Evolutionary conservation across 208 protist genomes (phyloP), one percentile per base, ranked within the genome.

Genomic region (Leishmania amazonensis): DNA sequence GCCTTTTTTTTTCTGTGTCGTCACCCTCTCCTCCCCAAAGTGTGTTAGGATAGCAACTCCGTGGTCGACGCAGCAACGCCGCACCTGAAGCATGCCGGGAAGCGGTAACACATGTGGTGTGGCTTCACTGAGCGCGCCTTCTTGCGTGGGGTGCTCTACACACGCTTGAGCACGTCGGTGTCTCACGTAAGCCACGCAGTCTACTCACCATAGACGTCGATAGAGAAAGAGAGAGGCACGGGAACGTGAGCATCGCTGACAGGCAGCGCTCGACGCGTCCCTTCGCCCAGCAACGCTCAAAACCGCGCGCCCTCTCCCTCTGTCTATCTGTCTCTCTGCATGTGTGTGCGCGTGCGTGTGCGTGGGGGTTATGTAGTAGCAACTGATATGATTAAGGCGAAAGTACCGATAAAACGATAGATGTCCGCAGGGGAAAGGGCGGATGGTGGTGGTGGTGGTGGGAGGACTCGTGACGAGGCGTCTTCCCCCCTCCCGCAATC

Each of bases 271-370:
- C 31, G 13, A 2, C 31, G 62, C 31, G 13, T 53, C 70, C n/a
- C 70, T 51, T 35, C 42, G 9, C 11, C 40, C 21, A 74, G 9
- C 2, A 31, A 51, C 11, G 42, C 24, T 5, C 28, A n/a, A n/a
- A 13, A 21, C 6, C 7, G 31, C 17, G 62, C 17, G 51, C 15
- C 7, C n/a, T 62, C 47, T 13, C 40, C 0, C 71, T 47, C 42
- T 53, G 21, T 0, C 47, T 51, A 19, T 15, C 40, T 28, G 13
- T 74, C 15, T 35, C 71, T 75, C 11, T 58, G 58, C 9, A n/a
- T 38, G 45, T 75, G 62, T 78, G 11, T 78, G 42, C 8, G 51
- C 19, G 53, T 58, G 51, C 3, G 53, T 49, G 73, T 76, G 74
- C 53, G 40, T n/a, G 49, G 62, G 53, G 47, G 53, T 15, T 42